Conservation (phyloP, 2,329 filamentous ascomycete genomes). For the Paecilomyces dactylethromorphus region DNA sequence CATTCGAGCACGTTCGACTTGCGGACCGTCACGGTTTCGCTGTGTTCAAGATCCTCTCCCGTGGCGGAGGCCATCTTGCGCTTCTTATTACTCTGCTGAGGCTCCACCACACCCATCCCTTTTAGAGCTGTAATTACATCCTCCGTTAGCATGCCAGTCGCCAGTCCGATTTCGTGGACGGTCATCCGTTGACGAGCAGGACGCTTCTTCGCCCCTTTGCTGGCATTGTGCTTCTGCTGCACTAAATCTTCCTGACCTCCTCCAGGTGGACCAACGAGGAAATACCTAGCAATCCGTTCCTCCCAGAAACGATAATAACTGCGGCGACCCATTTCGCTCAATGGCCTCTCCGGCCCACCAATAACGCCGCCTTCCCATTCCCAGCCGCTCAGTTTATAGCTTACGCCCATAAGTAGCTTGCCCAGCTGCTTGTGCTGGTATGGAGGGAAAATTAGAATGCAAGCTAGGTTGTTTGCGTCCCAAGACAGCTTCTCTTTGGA, state of each 20-base stretch:
- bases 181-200: constrained; percentile 47
- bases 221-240: constrained; percentile 19
- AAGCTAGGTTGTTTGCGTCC: constrained; percentile 97
- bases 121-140: constrained; percentile 74
- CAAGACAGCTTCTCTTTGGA: constrained; percentile 98
- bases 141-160: constrained; percentile 77
- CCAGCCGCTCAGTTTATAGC: constrained; percentile 81
- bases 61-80: constrained; percentile 35
- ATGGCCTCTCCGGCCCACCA: constrained; percentile 88
- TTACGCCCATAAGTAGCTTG: constrained; percentile 81
- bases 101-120: constrained; percentile 67
- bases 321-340: constrained; percentile 75
- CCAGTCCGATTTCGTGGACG: constrained; percentile 64
- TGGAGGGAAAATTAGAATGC: constrained; percentile 90
- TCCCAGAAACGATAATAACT: constrained; percentile 86
- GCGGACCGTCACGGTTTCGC: constrained; percentile 41
- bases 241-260: constrained; percentile 19
- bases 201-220: constrained; percentile 38
- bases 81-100: constrained; percentile 47
- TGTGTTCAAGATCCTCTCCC: constrained; percentile 17
- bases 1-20: constrained; percentile 60
- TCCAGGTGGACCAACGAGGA: constrained; percentile 34
- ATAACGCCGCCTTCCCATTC: constrained; percentile 62
- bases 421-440: constrained; percentile 90
- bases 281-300: constrained; percentile 68